Conservation (phyloP, 768 basidiomycete species). For the Dioszegia aurantiaca region DNA sequence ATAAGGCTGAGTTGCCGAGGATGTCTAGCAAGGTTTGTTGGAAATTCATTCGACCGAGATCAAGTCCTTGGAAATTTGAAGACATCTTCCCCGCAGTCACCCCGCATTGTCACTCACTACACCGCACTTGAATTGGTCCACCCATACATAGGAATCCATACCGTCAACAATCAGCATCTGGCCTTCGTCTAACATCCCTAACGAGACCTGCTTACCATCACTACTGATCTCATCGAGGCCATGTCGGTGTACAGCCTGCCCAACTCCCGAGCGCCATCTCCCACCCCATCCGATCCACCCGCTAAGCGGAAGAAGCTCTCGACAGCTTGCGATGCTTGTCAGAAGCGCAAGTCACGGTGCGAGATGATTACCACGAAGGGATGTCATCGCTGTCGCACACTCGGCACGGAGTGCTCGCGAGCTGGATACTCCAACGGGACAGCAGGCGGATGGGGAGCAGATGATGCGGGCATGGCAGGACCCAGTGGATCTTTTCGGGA, state of each 20-base stretch:
- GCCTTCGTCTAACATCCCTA: too few species aligned
- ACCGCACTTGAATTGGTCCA: too few species aligned
- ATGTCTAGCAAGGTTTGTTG: not conserved
- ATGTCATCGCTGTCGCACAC: slow-evolving; percentile 14
- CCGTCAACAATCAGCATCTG: too few species aligned
- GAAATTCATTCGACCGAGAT: not conserved
- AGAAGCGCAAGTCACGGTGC: slow-evolving; percentile 12
- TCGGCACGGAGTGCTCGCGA: slow-evolving; percentile 2
- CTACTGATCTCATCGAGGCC: too few species aligned
- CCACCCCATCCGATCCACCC: not conserved
- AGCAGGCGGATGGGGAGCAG: not conserved
- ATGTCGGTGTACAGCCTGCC: slow-evolving; percentile 1
- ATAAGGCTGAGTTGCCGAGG: not conserved
- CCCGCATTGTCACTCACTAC: not conserved
- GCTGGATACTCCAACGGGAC: not conserved
- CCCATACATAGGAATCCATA: too few species aligned
- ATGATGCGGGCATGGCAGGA: not conserved
- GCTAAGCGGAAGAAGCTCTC: slow-evolving; percentile 11
- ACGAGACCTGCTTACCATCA: too few species aligned
- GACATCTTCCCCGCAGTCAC: slow-evolving; percentile 7
- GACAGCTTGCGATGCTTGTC: slow-evolving; percentile 11
- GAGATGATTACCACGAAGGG: slow-evolving; percentile 10
- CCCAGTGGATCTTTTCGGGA: not conserved
- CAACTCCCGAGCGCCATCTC: not conserved
- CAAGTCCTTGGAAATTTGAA: not conserved